A percentile compares a stretch with the other conserved stretches of the same genome.
Evolutionary conservation across 1,139 yeast species (phyloP).

Genomic region (Citeromyces hawaiiensis): DNA sequence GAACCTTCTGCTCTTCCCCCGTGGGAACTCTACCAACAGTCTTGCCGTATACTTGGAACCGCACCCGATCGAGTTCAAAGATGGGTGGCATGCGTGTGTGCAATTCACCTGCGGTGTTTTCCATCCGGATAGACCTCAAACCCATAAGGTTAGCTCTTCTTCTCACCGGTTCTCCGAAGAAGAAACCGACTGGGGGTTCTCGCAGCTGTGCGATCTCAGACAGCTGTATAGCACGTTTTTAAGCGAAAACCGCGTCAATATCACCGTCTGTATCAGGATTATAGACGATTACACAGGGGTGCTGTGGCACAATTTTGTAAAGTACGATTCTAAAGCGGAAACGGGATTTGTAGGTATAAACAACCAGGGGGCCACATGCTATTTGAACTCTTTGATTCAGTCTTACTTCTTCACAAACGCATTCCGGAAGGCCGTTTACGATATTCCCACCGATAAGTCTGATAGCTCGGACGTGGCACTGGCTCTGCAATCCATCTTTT

Average conservation of each 20-base stretch:
- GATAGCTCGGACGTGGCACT: slow-evolving; percentile 41
- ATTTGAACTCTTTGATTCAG: slow-evolving; percentile 81
- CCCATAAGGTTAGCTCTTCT: slow-evolving; percentile 53
- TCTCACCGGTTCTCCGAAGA: slow-evolving; percentile 64
- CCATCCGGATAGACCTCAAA: slow-evolving; percentile 60
- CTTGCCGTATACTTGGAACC: slow-evolving; percentile 57
- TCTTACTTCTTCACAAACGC: slow-evolving; percentile 77
- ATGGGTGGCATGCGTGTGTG: slow-evolving; percentile 71
- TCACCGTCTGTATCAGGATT: slow-evolving; percentile 67
- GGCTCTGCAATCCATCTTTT: slow-evolving; percentile 81
- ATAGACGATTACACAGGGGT: slow-evolving; percentile 89
- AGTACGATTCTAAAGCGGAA: slow-evolving; percentile 75
- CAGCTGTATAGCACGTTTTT: slow-evolving; percentile 20
- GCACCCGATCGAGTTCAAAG: slow-evolving; percentile 22
- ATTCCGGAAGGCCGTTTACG: slow-evolving; percentile 77
- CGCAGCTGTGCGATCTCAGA: slow-evolving; percentile 54
- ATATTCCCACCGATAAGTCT: slow-evolving; percentile 67
- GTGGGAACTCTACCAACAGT: slow-evolving; percentile 41
- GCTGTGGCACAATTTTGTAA: slow-evolving; percentile 76
- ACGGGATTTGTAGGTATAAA: slow-evolving; percentile 90
- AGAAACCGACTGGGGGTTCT: slow-evolving; percentile 95
- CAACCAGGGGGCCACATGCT: slow-evolving; percentile 98
- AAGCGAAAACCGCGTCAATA: slow-evolving; percentile 36
- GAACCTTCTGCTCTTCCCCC: slow-evolving; percentile 53
- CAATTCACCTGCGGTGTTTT: slow-evolving; percentile 82